These are phyloP conservation scores for Chloris gayana DNA, from an alignment of 176 grass and related monocot species.

Conservation along the genomic window DNA sequence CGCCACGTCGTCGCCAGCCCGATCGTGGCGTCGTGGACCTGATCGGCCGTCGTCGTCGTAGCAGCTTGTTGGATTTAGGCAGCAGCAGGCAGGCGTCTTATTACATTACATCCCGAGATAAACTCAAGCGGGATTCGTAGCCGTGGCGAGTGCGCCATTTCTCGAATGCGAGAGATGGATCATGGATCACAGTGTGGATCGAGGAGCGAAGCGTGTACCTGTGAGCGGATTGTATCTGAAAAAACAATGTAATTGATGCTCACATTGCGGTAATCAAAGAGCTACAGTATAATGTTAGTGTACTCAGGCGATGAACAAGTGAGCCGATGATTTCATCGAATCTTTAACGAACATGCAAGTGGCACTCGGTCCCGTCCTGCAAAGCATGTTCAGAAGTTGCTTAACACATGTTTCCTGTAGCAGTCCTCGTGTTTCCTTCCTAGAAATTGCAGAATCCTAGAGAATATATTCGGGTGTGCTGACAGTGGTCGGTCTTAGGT, in stretches of 20 bases:
- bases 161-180: constrained; percentile 4
- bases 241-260: not conserved
- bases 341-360: not conserved
- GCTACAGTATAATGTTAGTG: not conserved
- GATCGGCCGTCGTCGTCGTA: not conserved
- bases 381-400: too few relatives aligned
- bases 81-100: not conserved
- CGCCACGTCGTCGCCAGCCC: constrained; percentile 89
- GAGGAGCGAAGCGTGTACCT: not conserved
- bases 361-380: too few relatives aligned
- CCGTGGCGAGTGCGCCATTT: constrained; percentile 19
- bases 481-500: constrained; percentile 30
- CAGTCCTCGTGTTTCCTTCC: not conserved
- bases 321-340: not conserved
- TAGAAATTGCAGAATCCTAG: not conserved
- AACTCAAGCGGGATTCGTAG: not conserved
- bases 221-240: not conserved
- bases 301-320: not conserved
- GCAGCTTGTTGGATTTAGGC: not conserved
- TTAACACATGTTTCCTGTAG: too few relatives aligned
- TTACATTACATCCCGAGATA: not conserved
- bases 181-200: not conserved
- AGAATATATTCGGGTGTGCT: not conserved
- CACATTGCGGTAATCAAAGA: not conserved
- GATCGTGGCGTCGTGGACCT: constrained; percentile 72